Base-by-base conservation (phyloP, 139 green algal genomes). In the Gonium pectorale region DNA sequence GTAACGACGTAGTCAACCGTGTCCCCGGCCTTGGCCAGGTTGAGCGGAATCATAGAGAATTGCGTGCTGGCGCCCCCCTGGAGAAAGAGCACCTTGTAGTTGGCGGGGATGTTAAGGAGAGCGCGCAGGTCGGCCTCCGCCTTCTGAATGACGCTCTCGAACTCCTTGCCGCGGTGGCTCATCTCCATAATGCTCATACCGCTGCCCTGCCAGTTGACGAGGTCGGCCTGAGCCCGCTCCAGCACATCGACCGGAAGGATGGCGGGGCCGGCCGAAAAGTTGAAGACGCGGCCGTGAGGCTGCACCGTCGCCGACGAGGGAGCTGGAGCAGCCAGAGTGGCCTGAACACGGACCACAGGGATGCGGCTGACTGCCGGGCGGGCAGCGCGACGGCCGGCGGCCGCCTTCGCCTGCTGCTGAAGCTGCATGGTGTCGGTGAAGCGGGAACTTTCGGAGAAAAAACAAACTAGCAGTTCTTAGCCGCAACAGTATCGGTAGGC, bases 111-210 rank as follows among this genome's bases (percentile, higher is more conserved):
- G 79, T 63, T 74, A 17, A 99, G 86, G 84, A 99, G 93, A 26
- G 78, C 72, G 43, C 97, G 93, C 44, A 99, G 91, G 88, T 99
- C 97, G 8, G 93, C 90, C 90, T 99, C 96, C 3, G 98, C 96
- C 86, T 98, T 92, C 41, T 92, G 85, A 17, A 95, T 93, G 75
- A 99, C 98, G 74, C 71, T 87, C 33, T 95, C 94, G 89, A 98
- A 99, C 84, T 97, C 95, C 89, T 99, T 99, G 74, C 97, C 94
- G 67, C 98, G 93, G 87, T 99, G 98, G 68, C 88, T 96, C 98
- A 99, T 99, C 94, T 99, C 98, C 95, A 99, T 98, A 21, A 99
- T 96, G 86, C 90, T 96, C 93, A 98, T 98, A 74, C 98, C 97
- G 74, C 75, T 91, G 60, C 92, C 92, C 40, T 93, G 89, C 91